Evolutionary conservation across 257 asterid genomes (phyloP).

Genomic region (Handroanthus guayacan): DNA sequence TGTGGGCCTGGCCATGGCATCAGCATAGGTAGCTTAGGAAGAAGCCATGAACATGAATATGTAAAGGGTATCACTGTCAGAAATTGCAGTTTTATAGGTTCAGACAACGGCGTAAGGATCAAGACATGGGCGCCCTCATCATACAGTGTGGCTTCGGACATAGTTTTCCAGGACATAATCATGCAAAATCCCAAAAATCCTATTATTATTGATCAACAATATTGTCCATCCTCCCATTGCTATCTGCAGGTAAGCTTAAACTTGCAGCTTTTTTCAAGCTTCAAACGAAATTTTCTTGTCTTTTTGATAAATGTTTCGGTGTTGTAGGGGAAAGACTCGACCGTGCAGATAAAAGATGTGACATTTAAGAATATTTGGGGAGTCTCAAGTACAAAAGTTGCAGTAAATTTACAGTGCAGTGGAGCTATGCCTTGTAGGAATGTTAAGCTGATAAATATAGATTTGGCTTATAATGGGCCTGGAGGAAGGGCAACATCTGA

Average conservation of each 20-base stretch:
- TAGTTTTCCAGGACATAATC: conserved; percentile 48
- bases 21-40: conserved; percentile 78
- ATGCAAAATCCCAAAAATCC: conserved; percentile 64
- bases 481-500: conserved; percentile 44
- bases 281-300: background rate
- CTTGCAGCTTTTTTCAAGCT: background rate
- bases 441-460: conserved; percentile 56
- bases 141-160: conserved; percentile 53
- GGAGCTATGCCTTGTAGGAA: conserved; percentile 54
- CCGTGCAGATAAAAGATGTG: conserved; percentile 66
- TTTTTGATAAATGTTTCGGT: too few relatives aligned
- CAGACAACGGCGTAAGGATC: conserved; percentile 77
- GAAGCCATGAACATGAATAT: conserved; percentile 38
- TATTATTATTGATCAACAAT: conserved; percentile 71
- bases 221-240: conserved; percentile 54
- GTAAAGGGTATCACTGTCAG: conserved; percentile 52
- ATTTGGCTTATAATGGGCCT: conserved; percentile 48
- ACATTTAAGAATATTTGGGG: conserved; percentile 70
- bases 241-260: conserved; percentile 3
- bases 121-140: conserved; percentile 80
- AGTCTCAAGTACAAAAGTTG: conserved; percentile 52
- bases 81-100: conserved; percentile 55
- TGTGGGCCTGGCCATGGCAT: conserved; percentile 97
- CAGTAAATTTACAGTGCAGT: conserved; percentile 64
- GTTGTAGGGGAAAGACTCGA: conserved; percentile 34